Percentiles rank a stretch among this genome's conserved stretches.
Evolutionary conservation across 345 rosid genomes (phyloP).

Genomic region (Dipteronia dyeriana): DNA sequence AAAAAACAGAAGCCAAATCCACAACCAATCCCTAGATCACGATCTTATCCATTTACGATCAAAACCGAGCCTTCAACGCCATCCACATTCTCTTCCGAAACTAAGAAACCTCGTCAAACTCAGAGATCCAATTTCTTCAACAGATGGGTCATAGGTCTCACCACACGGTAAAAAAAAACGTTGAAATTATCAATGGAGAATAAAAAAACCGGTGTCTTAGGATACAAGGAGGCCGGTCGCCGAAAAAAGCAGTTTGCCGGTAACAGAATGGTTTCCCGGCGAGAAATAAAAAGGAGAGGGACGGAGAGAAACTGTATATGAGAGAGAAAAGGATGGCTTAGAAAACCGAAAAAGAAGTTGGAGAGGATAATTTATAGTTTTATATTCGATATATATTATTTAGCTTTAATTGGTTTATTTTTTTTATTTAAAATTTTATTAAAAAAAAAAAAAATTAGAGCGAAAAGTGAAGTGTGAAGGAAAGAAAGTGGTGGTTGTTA

Average conservation of each 20-base stretch:
- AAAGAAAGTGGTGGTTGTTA: constrained; percentile 82
- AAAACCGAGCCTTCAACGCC: constrained; percentile 33
- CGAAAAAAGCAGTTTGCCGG: constrained; percentile 40
- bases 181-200: constrained; percentile 14
- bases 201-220: constrained; percentile 11
- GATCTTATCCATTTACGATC: constrained; percentile 41
- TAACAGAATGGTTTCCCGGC: constrained; percentile 17
- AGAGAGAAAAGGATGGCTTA: constrained; percentile 37
- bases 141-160: constrained; percentile 32
- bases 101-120: constrained; percentile 41
- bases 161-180: constrained; percentile 16
- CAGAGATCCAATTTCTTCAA: constrained; percentile 63
- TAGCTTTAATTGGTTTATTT: constrained; percentile 25
- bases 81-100: constrained; percentile 74
- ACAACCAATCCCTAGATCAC: constrained; percentile 74
- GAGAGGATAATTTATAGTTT: constrained; percentile 63
- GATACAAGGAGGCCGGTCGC: constrained; percentile 13
- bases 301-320: constrained; percentile 36
- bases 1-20: constrained; percentile 29
- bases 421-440: constrained; percentile 20
- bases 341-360: constrained; percentile 60
- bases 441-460: constrained; percentile 13
- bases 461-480: constrained; percentile 47
- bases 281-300: constrained; percentile 23
- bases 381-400: constrained; percentile 43